Conservation (phyloP, 768 basidiomycete species). For the Boletales sp. region DNA sequence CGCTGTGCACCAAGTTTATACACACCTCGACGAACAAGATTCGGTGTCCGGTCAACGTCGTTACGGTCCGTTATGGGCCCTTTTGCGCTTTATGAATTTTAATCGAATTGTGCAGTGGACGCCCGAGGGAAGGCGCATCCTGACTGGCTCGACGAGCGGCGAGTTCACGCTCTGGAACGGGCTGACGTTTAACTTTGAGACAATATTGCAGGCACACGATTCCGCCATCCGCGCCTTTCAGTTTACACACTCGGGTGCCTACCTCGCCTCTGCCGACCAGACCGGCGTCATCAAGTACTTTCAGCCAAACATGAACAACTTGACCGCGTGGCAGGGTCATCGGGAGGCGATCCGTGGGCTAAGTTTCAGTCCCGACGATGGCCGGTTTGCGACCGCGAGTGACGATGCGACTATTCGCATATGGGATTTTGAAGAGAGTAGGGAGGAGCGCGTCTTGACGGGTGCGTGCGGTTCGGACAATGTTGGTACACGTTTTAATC, state of each 20-base stretch:
- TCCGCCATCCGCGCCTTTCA: constrained; percentile 85
- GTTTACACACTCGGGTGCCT: constrained; percentile 92
- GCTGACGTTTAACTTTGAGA: constrained; percentile 98
- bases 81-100: not conserved
- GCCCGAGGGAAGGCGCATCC: constrained; percentile 87
- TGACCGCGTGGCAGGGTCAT: constrained; percentile 91
- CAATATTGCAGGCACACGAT: constrained; percentile 98
- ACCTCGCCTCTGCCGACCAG: constrained; percentile 69
- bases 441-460: constrained; percentile 83
- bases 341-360: constrained; percentile 92
- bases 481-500: not conserved
- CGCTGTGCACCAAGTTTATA: constrained; percentile 93
- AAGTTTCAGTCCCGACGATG: constrained; percentile 90
- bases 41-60: constrained; percentile 93
- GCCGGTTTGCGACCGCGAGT: constrained; percentile 88
- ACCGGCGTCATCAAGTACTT: too few species aligned
- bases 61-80: constrained; percentile 59
- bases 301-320: constrained; percentile 92
- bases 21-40: constrained; percentile 99
- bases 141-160: constrained; percentile 94
- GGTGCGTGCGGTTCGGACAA: constrained; percentile 39
- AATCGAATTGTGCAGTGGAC: constrained; percentile 71
- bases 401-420: constrained; percentile 94
- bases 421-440: constrained; percentile 91
- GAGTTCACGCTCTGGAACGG: constrained; percentile 99